Conservation (phyloP, 108 stramenopile species). For the Aurantiochytrium sp. region DNA sequence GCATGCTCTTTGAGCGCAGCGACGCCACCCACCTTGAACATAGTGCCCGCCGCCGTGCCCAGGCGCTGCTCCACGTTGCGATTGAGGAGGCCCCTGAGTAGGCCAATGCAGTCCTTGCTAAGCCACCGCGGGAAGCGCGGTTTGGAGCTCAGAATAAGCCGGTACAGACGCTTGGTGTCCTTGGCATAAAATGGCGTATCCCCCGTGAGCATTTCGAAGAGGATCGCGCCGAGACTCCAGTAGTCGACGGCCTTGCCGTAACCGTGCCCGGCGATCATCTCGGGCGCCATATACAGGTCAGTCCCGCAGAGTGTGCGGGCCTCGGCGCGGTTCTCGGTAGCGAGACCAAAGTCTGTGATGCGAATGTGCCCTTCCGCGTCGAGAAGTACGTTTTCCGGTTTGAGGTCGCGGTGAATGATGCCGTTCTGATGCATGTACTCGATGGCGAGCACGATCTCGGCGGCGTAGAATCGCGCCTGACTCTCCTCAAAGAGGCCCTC, state of each 20-base stretch:
- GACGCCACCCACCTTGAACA: conserved; percentile 95
- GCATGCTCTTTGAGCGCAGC: conserved; percentile 75
- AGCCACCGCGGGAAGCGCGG: conserved; percentile 82
- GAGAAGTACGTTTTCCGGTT: conserved; percentile 64
- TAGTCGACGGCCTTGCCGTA: conserved; percentile 96
- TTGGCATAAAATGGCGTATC: conserved; percentile 82
- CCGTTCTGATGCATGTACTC: conserved; percentile 69
- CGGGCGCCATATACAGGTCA: conserved; percentile 66
- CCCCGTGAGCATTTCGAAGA: conserved; percentile 94
- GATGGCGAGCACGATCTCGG: conserved; percentile 61
- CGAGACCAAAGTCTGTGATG: conserved; percentile 60
- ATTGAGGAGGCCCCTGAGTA: conserved; percentile 85
- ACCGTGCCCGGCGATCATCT: conserved; percentile 69
- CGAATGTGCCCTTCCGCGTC: conserved; percentile 59
- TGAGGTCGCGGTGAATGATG: conserved; percentile 90
- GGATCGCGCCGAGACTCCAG: conserved; percentile 85
- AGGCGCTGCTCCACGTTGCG: conserved; percentile 77
- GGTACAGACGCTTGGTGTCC: conserved; percentile 80
- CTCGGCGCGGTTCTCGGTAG: conserved; percentile 38
- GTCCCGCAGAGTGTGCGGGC: conserved; percentile 61
- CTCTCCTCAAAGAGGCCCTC: conserved; percentile 56
- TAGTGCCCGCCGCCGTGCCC: conserved; percentile 79
- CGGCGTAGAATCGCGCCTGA: conserved; percentile 60
- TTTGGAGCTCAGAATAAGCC: conserved; percentile 87
- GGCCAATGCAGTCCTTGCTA: conserved; percentile 67